phyloP scores from a whole-genome alignment of 768 basidiomycete genomes.

The Russula sp. region DNA sequence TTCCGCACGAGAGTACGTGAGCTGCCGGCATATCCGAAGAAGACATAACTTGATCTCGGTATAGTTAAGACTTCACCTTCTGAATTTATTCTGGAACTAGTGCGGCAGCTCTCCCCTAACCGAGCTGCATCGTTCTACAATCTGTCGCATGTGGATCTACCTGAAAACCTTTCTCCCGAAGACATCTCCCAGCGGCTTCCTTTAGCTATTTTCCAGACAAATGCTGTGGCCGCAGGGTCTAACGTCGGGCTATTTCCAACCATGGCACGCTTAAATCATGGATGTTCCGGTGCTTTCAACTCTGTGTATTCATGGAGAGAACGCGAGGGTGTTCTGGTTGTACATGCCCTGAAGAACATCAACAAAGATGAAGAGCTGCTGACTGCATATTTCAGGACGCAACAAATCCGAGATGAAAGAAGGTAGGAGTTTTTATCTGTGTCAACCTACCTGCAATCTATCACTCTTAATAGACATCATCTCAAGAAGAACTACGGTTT shows the following conservation, averaged over 20 bases:
- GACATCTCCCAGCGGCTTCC: constrained; percentile 39
- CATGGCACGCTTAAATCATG: constrained; percentile 63
- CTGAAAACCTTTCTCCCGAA: constrained; percentile 32
- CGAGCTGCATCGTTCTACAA: constrained; percentile 42
- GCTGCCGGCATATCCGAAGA: neutral
- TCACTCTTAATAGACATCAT: constrained; percentile 35
- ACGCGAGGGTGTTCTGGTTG: constrained; percentile 40
- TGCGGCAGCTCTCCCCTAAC: constrained; percentile 30
- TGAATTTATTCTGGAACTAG: constrained; percentile 32
- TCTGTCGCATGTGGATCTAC: constrained; percentile 51
- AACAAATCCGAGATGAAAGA: constrained; percentile 43
- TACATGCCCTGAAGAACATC: constrained; percentile 52
- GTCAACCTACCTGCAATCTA: neutral
- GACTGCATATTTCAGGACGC: constrained; percentile 55
- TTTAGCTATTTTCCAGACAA: constrained; percentile 60
- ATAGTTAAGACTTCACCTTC: constrained; percentile 41
- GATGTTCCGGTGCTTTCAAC: constrained; percentile 61
- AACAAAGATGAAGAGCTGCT: constrained; percentile 52
- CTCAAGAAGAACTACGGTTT: constrained; percentile 49
- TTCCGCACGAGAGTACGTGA: constrained; percentile 42
- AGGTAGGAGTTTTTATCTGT: constrained; percentile 28
- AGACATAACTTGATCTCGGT: neutral
- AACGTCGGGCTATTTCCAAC: constrained; percentile 57
- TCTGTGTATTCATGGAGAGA: constrained; percentile 55
- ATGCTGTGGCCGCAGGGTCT: constrained; percentile 49